These are phyloP conservation scores for Spirogloea muscicola DNA, from an alignment of 139 green algal genomes.

Conservation along the genomic window DNA sequence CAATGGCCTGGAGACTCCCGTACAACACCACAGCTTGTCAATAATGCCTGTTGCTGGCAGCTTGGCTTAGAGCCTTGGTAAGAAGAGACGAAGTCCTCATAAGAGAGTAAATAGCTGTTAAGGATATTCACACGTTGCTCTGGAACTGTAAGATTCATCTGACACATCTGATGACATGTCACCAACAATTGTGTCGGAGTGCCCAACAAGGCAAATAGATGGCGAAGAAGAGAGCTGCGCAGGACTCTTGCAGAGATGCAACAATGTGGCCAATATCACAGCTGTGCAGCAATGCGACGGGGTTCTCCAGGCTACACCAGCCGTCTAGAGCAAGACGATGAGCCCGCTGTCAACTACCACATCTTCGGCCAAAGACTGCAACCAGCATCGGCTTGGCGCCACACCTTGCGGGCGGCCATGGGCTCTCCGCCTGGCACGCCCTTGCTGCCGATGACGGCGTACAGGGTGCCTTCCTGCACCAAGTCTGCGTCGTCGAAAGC, in stretches of 20 bases:
- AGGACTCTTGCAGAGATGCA: too few relatives aligned
- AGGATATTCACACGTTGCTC: too few relatives aligned
- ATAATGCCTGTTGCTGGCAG: background rate
- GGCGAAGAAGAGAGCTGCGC: too few relatives aligned
- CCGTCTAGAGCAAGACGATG: background rate
- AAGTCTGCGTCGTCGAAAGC: constrained; percentile 25
- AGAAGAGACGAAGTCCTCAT: background rate
- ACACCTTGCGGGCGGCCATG: constrained; percentile 14
- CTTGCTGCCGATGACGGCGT: constrained; percentile 4
- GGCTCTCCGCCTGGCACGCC: constrained; percentile 5
- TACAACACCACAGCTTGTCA: constrained; percentile 1
- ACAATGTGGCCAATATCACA: background rate
- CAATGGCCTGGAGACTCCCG: constrained; percentile 7
- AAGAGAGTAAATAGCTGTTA: too few relatives aligned
- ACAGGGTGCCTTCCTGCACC: constrained; percentile 35
- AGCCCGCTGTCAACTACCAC: background rate
- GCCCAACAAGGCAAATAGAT: too few relatives aligned
- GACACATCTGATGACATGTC: too few relatives aligned
- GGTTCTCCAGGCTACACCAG: background rate
- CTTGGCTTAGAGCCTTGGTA: background rate
- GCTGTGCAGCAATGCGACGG: background rate
- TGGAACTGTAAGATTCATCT: too few relatives aligned
- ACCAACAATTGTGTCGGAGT: too few relatives aligned
- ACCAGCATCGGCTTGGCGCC: background rate
- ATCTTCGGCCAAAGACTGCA: background rate